Evolutionary conservation across 805 yeast species (phyloP), one percentile per base, ranked within the genome.

Genomic region (Pachysolen tannophilus): DNA sequence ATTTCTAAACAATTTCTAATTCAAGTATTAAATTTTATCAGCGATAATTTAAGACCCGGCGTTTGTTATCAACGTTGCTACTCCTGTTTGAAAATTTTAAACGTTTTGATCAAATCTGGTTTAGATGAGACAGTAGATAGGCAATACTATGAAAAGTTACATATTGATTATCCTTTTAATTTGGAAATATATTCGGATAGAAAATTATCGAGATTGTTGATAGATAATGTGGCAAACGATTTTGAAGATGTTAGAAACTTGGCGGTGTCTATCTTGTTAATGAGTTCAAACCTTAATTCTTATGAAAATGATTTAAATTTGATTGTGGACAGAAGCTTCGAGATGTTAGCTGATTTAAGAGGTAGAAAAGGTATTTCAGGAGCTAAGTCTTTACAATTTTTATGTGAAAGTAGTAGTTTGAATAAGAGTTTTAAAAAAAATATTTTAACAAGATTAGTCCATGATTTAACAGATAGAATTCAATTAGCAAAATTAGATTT

Each of bases 311-410:
- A 47, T 8, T 32, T 59, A 8, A 46, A 52, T 17, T 9, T 20
- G n/a, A 29, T 44, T 10, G 17, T 32, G n/a, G 24, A 28, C 0
- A 48, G 58, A 30, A 46, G 58, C 3, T 26, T 59, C 11, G 15
- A 35, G 1, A 43, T 65, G 31, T 45, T 71, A 28, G 41, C 48
- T 19, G 66, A 65, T 34, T 51, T 70, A 42, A 67, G 61, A 54
- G 75, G 80, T 26, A 74, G 87, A 35, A 74, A 67, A 39, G 78
- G 83, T 30, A 96, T 87, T 40, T 79, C 84, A 17, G 95, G 88
- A 7, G 87, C 95, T 0, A 69, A 77, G 26, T 60, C 78, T 11
- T 58, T 82, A 20, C 74, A 72, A 47, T 67, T 77, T 48, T 40
- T 79, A 14, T 65, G 65, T 32, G 43, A 45, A 38, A 47, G 65